Evolutionary conservation across 352 stramenopile genomes (phyloP).

Genomic region (Phytophthora fragariaefolia): DNA sequence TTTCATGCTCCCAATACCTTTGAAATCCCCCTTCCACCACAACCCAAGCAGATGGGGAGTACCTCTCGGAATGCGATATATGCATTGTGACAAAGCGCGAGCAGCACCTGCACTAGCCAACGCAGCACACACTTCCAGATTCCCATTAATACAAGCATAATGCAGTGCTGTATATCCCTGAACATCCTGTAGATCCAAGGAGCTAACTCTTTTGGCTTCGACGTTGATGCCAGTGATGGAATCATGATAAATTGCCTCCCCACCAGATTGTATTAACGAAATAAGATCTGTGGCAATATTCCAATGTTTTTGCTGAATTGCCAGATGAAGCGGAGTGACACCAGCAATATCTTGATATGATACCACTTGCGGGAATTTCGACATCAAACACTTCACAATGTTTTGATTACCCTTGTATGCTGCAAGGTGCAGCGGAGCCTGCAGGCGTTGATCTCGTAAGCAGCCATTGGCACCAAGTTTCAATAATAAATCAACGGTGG

Average conservation of each 20-base stretch:
- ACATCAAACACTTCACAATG: constrained; percentile 57
- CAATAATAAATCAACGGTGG: constrained; percentile 61
- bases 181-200: constrained; percentile 51
- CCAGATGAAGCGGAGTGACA: constrained; percentile 59
- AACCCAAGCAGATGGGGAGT: constrained; percentile 36
- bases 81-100: constrained; percentile 37
- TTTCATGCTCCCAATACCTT: constrained; percentile 11
- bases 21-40: constrained; percentile 41
- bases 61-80: constrained; percentile 31
- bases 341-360: constrained; percentile 45
- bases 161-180: constrained; percentile 65
- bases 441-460: constrained; percentile 50
- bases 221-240: background rate
- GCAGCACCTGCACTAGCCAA: constrained; percentile 42
- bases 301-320: constrained; percentile 48
- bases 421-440: constrained; percentile 57
- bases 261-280: constrained; percentile 22
- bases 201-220: constrained; percentile 2
- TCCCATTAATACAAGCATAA: constrained; percentile 52
- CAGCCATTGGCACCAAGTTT: constrained; percentile 66
- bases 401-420: constrained; percentile 50
- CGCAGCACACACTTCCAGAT: constrained; percentile 35
- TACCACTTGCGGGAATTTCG: constrained; percentile 49
- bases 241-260: constrained; percentile 7
- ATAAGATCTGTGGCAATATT: constrained; percentile 41